phyloP scores from a whole-genome alignment of 2,329 filamentous ascomycete species.

The Parastagonospora avenae region DNA sequence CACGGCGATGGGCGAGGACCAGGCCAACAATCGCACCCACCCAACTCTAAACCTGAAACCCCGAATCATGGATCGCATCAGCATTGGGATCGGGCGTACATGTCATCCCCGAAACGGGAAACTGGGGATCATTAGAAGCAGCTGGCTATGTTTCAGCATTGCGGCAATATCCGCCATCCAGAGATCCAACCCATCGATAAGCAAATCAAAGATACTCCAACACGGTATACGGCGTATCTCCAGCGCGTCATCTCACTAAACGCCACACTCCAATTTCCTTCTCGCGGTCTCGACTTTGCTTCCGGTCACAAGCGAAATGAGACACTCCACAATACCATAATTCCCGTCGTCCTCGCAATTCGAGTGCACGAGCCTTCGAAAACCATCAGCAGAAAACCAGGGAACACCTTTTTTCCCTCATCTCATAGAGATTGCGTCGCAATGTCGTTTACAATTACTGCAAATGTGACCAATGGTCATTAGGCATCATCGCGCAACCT shows the following conservation, averaged over 20 bases:
- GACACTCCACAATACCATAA: slow-evolving; percentile 36
- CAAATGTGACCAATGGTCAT: slow-evolving; percentile 13
- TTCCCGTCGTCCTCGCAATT: slow-evolving; percentile 32
- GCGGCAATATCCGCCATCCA: slow-evolving; percentile 21
- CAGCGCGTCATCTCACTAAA: slow-evolving; percentile 16
- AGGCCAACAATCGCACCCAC: slow-evolving; percentile 31
- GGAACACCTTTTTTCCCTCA: slow-evolving; percentile 23
- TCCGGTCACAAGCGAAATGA: slow-evolving; percentile 46
- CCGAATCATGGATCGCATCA: slow-evolving; percentile 38
- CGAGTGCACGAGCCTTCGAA: slow-evolving; percentile 29
- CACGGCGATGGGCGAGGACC: slow-evolving; percentile 31
- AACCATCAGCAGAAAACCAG: slow-evolving; percentile 19
- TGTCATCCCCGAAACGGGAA: slow-evolving; percentile 46
- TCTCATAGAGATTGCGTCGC: slow-evolving; percentile 41
- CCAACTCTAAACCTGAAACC: slow-evolving; percentile 41
- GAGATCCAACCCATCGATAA: slow-evolving; percentile 14
- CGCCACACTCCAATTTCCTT: slow-evolving; percentile 27
- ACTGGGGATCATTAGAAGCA: slow-evolving; percentile 39
- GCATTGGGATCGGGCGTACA: slow-evolving; percentile 39
- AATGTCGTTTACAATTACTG: slow-evolving; percentile 28
- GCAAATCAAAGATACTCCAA: slow-evolving; percentile 13
- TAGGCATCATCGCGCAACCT: slow-evolving; percentile 3
- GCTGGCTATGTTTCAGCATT: slow-evolving; percentile 27
- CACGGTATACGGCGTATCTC: slow-evolving; percentile 4
- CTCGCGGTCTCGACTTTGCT: slow-evolving; percentile 26